A percentile compares a stretch with the other conserved stretches of the same genome.
phyloP scores from a whole-genome alignment of 805 yeast genomes.

The Ogataea zsoltii region DNA sequence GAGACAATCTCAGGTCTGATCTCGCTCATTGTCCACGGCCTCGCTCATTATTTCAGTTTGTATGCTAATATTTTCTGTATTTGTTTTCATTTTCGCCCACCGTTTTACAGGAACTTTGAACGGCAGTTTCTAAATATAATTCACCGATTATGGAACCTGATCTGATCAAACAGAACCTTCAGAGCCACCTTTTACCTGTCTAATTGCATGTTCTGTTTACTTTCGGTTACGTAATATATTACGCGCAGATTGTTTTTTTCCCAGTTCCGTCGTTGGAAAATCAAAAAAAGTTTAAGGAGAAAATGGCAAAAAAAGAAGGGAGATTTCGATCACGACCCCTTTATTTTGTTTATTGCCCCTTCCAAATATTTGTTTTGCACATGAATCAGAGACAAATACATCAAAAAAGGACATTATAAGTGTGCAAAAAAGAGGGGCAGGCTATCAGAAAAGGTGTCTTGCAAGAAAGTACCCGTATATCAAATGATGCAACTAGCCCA shows the following conservation, averaged over 20 bases:
- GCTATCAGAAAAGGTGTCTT: neutral
- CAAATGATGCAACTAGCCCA: constrained; percentile 1
- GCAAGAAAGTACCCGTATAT: neutral
- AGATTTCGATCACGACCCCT: neutral
- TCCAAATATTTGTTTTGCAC: neutral
- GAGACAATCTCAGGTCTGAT: no score
- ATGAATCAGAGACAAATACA: constrained; percentile 1
- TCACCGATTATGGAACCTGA: no score
- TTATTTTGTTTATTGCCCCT: neutral
- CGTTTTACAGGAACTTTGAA: no score
- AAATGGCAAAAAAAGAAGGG: constrained; percentile 14
- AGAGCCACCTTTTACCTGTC: no score
- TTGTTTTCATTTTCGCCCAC: neutral
- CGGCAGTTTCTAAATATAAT: no score
- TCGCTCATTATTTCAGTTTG: no score
- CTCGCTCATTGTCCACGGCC: no score
- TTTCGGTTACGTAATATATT: neutral
- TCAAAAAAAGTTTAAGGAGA: constrained; percentile 10
- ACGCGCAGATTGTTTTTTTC: neutral
- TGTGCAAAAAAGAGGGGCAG: neutral
- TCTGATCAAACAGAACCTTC: no score
- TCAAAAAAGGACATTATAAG: neutral
- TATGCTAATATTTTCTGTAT: neutral
- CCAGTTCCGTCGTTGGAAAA: constrained; percentile 1
- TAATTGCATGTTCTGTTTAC: no score